Evolutionary conservation across 345 rosid genomes (phyloP).

Genomic region (Microthlaspi erraticum): DNA sequence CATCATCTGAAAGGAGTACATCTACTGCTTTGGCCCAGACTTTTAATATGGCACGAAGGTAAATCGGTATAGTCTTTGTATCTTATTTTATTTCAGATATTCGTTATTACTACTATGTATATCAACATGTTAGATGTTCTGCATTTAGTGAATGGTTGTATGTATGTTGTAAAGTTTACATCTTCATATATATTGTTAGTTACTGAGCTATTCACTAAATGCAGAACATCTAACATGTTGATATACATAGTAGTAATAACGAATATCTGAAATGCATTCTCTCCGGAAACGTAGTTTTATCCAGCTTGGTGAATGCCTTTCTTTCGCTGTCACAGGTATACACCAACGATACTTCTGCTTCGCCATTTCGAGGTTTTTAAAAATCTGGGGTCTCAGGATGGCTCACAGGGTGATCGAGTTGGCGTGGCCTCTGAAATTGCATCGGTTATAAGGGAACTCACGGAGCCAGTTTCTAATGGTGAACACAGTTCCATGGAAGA

Average conservation of each 20-base stretch:
- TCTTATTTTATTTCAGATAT: not conserved
- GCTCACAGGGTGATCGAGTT: slow-evolving; percentile 73
- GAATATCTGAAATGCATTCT: not conserved
- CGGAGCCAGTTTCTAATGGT: slow-evolving; percentile 64
- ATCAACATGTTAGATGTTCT: slow-evolving; percentile 7
- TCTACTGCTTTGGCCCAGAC: slow-evolving; percentile 82
- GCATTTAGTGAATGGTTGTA: slow-evolving; percentile 10
- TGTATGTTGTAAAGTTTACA: slow-evolving; percentile 9
- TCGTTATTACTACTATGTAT: not conserved
- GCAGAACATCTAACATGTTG: slow-evolving; percentile 10
- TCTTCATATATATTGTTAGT: slow-evolving; percentile 7
- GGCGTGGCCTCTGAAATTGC: slow-evolving; percentile 84
- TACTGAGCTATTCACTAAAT: slow-evolving; percentile 7
- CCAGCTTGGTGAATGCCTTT: slow-evolving; percentile 18
- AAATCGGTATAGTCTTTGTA: slow-evolving; percentile 28
- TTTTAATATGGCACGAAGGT: slow-evolving; percentile 88
- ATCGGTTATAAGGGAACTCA: slow-evolving; percentile 80
- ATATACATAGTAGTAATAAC: not conserved
- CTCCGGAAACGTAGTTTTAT: slow-evolving; percentile 16
- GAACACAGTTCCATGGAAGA: slow-evolving; percentile 56
- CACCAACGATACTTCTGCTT: slow-evolving; percentile 85
- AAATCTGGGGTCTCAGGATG: slow-evolving; percentile 70
- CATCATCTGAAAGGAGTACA: slow-evolving; percentile 77
- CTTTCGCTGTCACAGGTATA: slow-evolving; percentile 60
- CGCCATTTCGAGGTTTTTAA: slow-evolving; percentile 90